phyloP scores from a whole-genome alignment of 164 flowering plant species.

The Santalum album region DNA sequence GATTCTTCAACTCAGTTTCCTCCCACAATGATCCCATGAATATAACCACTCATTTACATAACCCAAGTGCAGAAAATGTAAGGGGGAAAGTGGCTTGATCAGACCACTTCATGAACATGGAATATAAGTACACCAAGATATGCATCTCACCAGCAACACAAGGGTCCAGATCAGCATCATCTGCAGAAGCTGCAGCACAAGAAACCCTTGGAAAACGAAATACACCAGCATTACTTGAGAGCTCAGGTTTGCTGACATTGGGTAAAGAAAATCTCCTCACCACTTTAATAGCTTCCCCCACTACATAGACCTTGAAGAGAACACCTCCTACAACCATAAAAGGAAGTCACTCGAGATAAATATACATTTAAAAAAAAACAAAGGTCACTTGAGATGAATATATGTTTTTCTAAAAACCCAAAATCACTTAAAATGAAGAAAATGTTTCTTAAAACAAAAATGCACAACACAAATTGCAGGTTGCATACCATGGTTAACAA shows the following conservation, averaged over 20 bases:
- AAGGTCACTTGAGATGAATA: too few species aligned
- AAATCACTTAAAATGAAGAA: neutral
- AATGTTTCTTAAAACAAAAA: neutral
- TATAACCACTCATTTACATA: too few species aligned
- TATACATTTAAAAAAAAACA: too few species aligned
- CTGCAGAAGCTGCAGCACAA: conserved; percentile 95
- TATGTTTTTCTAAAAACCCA: neutral
- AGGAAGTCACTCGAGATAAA: neutral
- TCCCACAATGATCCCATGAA: too few species aligned
- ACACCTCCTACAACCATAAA: conserved; percentile 61
- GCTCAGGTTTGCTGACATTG: conserved; percentile 56
- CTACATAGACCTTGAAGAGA: conserved; percentile 81
- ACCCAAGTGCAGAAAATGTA: too few species aligned
- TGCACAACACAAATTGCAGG: neutral
- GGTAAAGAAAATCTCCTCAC: conserved; percentile 92
- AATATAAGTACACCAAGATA: too few species aligned
- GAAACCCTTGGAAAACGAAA: conserved; percentile 87
- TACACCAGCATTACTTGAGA: conserved; percentile 55
- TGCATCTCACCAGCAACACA: conserved; percentile 73
- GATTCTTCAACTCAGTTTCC: too few species aligned
- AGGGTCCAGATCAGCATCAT: conserved; percentile 92
- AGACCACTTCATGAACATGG: too few species aligned
- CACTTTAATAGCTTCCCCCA: conserved; percentile 88
- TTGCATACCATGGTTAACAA: conserved; percentile 84
- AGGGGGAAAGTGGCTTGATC: too few species aligned